Evolutionary conservation across 179 eudicot genomes (phyloP), one percentile per base, ranked within the genome.

Genomic region (Spinacia oleracea): DNA sequence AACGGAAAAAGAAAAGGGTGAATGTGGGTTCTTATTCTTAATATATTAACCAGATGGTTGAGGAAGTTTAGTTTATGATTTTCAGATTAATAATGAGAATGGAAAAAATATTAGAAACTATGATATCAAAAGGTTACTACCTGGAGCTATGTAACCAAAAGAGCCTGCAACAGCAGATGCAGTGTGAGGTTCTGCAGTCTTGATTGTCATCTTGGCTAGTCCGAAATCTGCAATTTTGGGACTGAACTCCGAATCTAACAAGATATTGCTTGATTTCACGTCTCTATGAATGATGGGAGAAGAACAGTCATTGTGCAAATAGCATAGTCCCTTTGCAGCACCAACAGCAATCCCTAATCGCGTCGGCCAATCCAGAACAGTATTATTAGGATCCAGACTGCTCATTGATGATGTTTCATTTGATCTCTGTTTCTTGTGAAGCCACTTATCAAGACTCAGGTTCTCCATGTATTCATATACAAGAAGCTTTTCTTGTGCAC

Each of bases 111-210:
- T 62, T 11, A 55, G 25, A 15, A 70, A n/a, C 27, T 5, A 56
- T 56, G 27, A 56, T 56, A 56, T 56, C 7, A 20, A 21, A 21
- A 18, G 56, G 18, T 21, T 1, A 66, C 72, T 84, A 93, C 97
- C 98, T 20, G 98, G 98, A 59, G 97, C 95, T 58, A 95, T 79
- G 84, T 95, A 95, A 15, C 98, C 98, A 46, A 93, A 90, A 35
- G 97, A 91, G 46, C 98, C 98, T 35, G 95, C 93, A 45, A 93
- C 81, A 8, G 80, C 76, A 78, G 97, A 86, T 82, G 88, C 84
- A 20, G 95, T 89, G 59, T 87, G 79, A 67, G 87, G 86, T 75
- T 88, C 88, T 38, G 81, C 88, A 86, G 38, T 87, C 83, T 35
- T 88, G 43, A 65, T 25, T 65, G 45, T 35, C 43, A 34, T 21